Evolutionary conservation across 2,329 filamentous ascomycete genomes (phyloP), one percentile per base, ranked within the genome.

Genomic region (Pezicula carpinea): DNA sequence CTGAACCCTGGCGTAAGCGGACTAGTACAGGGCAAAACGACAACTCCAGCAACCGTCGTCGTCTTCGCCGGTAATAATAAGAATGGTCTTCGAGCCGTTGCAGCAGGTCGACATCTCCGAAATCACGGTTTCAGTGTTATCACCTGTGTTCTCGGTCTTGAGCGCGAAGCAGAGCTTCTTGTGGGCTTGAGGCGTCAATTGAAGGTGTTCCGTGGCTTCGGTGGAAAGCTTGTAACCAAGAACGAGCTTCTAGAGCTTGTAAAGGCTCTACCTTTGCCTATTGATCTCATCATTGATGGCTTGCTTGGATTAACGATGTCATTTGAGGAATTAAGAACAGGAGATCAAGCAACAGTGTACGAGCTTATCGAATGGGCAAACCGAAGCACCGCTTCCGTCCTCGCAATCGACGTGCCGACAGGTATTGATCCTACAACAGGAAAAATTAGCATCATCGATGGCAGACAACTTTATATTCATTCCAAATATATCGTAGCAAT

Each of bases 31-130:
- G 53, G 51, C 23, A 62, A 62, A 62, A 69, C 13, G 63, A 68
- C 43, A 68, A 71, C 41, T 69, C 44, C 62, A 7, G 51, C 57
- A n/a, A 63, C 56, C 13, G 58, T 63, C n/a, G 82, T 95, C 18
- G 80, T 97, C 6, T 75, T 97, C n/a, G 91, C 89, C 0, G 92
- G 93, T n/a, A 97, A 96, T 65, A 92, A 96, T 66, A 89, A 89
- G 55, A 90, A 85, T 1, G 91, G 92, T 33, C 84, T 88, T 32
- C 79, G 92, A 49, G 89, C 90, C 3, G 76, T 97, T 44, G 87
- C 89, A 13, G 90, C 90, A 4, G 90, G 85, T 22, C 82, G 93
- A 4, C 91, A 97, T 64, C 77, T 97, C 7, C 82, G 88, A 43
- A 92, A 91, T 61, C 87, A 91, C 53, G 87, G 87, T 17, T 73